phyloP scores from a whole-genome alignment of 352 stramenopile genomes.

The Blastocystis sp. region DNA sequence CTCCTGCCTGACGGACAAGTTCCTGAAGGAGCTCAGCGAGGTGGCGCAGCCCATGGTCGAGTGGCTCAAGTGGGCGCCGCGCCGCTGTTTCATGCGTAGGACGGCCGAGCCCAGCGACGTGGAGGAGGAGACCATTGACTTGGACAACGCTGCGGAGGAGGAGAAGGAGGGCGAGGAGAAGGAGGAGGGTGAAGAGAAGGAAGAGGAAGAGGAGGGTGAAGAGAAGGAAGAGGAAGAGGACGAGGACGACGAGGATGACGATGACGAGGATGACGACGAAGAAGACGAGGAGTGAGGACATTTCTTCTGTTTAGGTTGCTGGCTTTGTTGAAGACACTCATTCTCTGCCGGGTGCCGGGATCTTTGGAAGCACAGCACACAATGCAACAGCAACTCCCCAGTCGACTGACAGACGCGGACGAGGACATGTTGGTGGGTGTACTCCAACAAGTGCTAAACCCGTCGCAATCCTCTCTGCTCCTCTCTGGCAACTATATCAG shows the following conservation, averaged over 20 bases:
- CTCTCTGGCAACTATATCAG: conserved; percentile 33
- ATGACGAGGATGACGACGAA: conserved; percentile 19
- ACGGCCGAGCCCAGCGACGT: conserved; percentile 27
- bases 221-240: conserved; percentile 41
- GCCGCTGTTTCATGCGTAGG: neutral
- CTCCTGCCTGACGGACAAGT: conserved; percentile 79
- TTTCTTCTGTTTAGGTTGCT: conserved; percentile 56
- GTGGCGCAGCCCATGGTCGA: conserved; percentile 81
- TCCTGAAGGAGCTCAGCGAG: conserved; percentile 76
- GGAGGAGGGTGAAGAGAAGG: conserved; percentile 15
- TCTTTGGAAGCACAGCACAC: neutral
- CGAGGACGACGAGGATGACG: conserved; percentile 19
- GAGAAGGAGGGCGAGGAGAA: conserved; percentile 13
- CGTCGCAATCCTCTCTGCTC: neutral
- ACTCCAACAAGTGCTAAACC: conserved; percentile 24
- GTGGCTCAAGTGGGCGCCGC: conserved; percentile 75
- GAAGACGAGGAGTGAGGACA: conserved; percentile 49
- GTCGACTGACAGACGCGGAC: neutral
- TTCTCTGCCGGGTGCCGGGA: too few species aligned
- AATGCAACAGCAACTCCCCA: conserved; percentile 46
- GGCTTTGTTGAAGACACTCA: neutral
- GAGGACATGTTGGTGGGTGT: conserved; percentile 12
- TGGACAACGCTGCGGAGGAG: neutral
- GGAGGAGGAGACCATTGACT: neutral
- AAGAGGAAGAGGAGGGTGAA: conserved; percentile 20